These are phyloP conservation scores for Tylopilus orsonianus DNA, from an alignment of 1,284 basidiomycete genomes.

Conservation along the genomic window DNA sequence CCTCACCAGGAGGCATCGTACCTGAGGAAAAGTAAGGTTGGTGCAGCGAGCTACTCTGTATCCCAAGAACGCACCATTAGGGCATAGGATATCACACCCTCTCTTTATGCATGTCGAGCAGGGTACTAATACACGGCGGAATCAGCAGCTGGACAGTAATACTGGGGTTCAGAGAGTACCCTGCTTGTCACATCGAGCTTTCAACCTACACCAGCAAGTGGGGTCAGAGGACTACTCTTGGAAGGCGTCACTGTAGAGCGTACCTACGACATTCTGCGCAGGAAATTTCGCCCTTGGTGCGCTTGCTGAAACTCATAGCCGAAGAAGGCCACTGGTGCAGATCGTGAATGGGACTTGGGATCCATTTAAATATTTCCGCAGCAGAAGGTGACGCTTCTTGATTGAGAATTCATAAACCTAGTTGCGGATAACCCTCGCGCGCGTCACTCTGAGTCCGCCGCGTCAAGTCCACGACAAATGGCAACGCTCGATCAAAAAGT, in stretches of 20 bases:
- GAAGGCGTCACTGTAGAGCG: neutral
- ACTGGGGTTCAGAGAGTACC: conserved; percentile 24
- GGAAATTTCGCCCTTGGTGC: conserved; percentile 41
- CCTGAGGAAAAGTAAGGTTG: conserved; percentile 28
- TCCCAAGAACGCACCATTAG: conserved; percentile 38
- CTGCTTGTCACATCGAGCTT: conserved; percentile 25
- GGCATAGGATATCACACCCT: conserved; percentile 49
- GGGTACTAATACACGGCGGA: conserved; percentile 14
- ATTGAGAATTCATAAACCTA: neutral
- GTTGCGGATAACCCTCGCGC: no score
- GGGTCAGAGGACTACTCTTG: no score
- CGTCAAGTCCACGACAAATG: neutral
- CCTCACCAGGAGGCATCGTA: conserved; percentile 50
- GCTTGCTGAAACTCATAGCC: conserved; percentile 19
- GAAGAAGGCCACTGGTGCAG: neutral
- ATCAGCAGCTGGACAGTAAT: neutral
- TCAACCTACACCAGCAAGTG: conserved; percentile 22
- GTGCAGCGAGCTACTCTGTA: neutral
- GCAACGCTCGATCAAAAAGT: no score
- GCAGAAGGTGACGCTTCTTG: neutral
- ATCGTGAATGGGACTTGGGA: neutral
- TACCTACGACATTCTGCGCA: conserved; percentile 45
- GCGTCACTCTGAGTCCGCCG: no score
- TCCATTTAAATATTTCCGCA: conserved; percentile 5
- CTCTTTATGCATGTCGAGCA: conserved; percentile 39